Evolutionary conservation across 1,284 basidiomycete genomes (phyloP), one percentile per base, ranked within the genome.

Genomic region (Mycena citricolor): DNA sequence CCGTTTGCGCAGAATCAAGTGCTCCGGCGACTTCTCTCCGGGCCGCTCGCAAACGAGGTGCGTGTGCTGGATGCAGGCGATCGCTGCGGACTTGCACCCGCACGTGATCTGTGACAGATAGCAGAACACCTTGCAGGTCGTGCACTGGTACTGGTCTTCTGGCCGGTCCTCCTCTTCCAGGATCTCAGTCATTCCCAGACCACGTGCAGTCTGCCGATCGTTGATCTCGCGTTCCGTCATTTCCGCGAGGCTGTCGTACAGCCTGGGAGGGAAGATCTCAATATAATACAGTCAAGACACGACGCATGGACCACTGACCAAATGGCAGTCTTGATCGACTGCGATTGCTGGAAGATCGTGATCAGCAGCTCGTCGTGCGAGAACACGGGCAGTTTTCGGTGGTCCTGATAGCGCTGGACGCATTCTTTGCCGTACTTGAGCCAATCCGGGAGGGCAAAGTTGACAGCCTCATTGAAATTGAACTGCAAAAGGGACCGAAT

Each of bases 381-480:
- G 68, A 99, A 99, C 6, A 99, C 97, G 2, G 97, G 95, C 23
- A 88, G 74, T 64, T 98, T 97, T 64, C 82, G 73, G 65, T 97
- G 90, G 49, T 87, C 80, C 59, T 90, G 83, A 66, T 99, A 95
- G 36, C 90, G 79, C 61, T 83, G 77, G 12, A 94, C 90, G 59
- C 93, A 97, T 51, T 91, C 88, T 35, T 88, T 77, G 28, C 90
- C 97, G 48, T 83, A 81, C 16, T 84, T 73, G 40, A 99, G 72
- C 97, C 97, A 99, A 64, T 98, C 93, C 13, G 94, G 92, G 28
- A 97, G 73, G 5, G 95, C 95, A 65, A 99, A 99, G 68, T 99
- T 99, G 62, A 99, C 97, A 1, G 97, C 97, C 71, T 99, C 94
- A 64, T 98, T 98, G 71, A 98, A 93, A 67, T 98, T 99, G 60